Conservation (phyloP, 129 eudicot species). For the Pulicaria dysenterica region DNA sequence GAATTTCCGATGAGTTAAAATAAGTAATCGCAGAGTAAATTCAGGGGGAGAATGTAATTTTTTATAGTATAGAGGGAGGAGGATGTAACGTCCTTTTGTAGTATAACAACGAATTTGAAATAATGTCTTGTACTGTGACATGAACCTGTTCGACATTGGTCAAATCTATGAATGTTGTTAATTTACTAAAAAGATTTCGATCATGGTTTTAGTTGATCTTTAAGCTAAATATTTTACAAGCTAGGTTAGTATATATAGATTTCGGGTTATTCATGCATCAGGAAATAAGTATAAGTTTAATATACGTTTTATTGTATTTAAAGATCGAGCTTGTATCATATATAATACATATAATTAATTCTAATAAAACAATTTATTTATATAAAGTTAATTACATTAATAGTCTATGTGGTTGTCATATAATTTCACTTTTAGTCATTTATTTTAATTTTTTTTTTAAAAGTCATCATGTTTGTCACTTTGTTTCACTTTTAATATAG, state of each 20-base stretch:
- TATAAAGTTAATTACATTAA: no score
- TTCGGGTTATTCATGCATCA: not conserved
- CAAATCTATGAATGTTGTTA: slow-evolving; percentile 1
- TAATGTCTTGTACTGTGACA: slow-evolving; percentile 4
- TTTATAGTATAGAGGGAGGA: not conserved
- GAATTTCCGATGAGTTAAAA: slow-evolving; percentile 17
- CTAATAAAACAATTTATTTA: not conserved
- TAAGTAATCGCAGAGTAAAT: not conserved
- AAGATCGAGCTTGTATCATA: not conserved
- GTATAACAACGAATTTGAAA: no score
- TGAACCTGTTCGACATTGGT: slow-evolving; percentile 1
- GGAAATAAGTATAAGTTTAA: not conserved
- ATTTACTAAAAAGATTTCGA: slow-evolving; percentile 2
- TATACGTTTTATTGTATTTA: slow-evolving; percentile 2
- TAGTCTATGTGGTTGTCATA: no score
- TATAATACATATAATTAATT: no score
- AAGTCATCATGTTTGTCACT: no score
- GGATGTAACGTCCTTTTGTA: no score
- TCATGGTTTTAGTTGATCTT: not conserved
- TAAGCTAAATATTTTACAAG: no score
- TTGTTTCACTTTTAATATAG: no score
- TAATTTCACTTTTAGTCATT: no score
- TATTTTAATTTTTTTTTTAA: no score
- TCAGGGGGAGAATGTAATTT: not conserved
- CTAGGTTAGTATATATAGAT: not conserved